phyloP scores from a whole-genome alignment of 495 filamentous ascomycete genomes.

The Aspergillus wentii region DNA sequence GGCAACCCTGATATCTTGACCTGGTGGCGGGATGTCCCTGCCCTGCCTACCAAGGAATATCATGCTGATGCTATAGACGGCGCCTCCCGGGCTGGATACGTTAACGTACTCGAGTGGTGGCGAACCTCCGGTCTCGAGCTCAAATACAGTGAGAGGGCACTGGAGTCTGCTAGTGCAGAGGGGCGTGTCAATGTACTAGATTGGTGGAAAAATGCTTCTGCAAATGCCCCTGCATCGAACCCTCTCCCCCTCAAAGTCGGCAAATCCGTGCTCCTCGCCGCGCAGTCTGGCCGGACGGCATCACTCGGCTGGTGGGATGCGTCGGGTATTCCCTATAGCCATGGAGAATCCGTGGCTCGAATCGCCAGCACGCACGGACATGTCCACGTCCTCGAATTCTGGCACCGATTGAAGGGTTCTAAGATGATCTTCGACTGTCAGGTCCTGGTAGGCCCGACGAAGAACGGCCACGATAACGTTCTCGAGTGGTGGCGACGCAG shows the following conservation, averaged over 20 bases:
- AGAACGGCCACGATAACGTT: conserved; percentile 76
- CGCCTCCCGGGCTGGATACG: conserved; percentile 75
- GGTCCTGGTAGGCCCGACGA: conserved; percentile 82
- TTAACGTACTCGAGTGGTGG: conserved; percentile 91
- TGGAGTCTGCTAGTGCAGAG: conserved; percentile 79
- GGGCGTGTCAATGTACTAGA: conserved; percentile 79
- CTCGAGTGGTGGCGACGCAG: conserved; percentile 88
- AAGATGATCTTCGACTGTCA: conserved; percentile 88
- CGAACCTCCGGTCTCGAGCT: conserved; percentile 70
- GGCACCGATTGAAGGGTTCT: conserved; percentile 70
- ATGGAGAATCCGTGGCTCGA: conserved; percentile 73
- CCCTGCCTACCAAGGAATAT: conserved; percentile 75
- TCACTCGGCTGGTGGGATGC: conserved; percentile 80
- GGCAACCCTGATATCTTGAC: conserved; percentile 79
- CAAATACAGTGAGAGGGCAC: conserved; percentile 76
- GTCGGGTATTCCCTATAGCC: conserved; percentile 65
- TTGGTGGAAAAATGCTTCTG: conserved; percentile 76
- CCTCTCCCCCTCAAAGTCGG: conserved; percentile 66
- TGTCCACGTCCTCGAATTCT: conserved; percentile 75
- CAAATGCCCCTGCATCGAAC: conserved; percentile 17
- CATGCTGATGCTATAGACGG: conserved; percentile 77
- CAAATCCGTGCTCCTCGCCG: conserved; percentile 72
- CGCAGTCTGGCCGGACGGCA: conserved; percentile 67
- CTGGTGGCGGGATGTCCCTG: conserved; percentile 79
- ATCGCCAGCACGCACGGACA: conserved; percentile 84